A percentile compares a stretch with the other conserved stretches of the same genome.
These are phyloP conservation scores for Xylariomycetidae sp. DNA, from an alignment of 2,329 filamentous ascomycete genomes.

Conservation along the genomic window DNA sequence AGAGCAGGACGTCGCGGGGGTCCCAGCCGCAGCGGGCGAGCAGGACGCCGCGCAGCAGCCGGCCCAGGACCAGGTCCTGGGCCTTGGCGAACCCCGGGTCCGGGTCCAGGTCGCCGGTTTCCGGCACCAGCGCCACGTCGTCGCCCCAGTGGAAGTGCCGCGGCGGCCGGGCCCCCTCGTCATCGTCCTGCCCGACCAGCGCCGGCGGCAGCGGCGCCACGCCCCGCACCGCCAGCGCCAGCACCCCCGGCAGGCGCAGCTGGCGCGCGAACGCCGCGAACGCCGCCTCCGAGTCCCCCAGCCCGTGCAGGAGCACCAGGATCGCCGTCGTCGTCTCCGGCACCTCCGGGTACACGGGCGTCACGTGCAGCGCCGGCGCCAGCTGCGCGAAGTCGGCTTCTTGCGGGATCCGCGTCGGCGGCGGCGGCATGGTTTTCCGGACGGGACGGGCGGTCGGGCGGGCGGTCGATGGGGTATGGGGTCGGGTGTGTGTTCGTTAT, in stretches of 20 bases:
- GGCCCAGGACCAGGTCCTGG: conserved; percentile 37
- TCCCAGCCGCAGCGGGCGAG: conserved; percentile 54
- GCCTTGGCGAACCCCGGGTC: conserved; percentile 56
- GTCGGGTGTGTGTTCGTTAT: too few species aligned
- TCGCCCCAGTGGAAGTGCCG: conserved; percentile 60
- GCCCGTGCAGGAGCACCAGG: conserved; percentile 75
- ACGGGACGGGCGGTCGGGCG: too few species aligned
- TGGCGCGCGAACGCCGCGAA: conserved; percentile 65
- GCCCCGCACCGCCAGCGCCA: conserved; percentile 68
- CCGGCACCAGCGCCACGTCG: conserved; percentile 49
- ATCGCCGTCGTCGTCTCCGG: conserved; percentile 64
- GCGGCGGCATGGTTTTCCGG: conserved; percentile 32
- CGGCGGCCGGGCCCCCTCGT: conserved; percentile 14
- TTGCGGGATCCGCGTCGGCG: conserved; percentile 42
- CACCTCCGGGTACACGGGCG: conserved; percentile 44
- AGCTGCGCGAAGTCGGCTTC: conserved; percentile 43
- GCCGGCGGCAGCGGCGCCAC: conserved; percentile 63
- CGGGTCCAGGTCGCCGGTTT: conserved; percentile 48
- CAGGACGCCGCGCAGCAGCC: conserved; percentile 46
- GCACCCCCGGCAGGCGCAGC: conserved; percentile 69
- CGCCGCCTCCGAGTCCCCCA: conserved; percentile 67
- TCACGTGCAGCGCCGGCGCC: conserved; percentile 33
- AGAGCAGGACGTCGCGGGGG: conserved; percentile 52
- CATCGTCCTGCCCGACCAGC: conserved; percentile 42
- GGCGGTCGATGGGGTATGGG: too few species aligned